Evolutionary conservation across 148 eudicot species (phyloP), one percentile per base, ranked within the genome.

Genomic region (Amaranthus palmeri): DNA sequence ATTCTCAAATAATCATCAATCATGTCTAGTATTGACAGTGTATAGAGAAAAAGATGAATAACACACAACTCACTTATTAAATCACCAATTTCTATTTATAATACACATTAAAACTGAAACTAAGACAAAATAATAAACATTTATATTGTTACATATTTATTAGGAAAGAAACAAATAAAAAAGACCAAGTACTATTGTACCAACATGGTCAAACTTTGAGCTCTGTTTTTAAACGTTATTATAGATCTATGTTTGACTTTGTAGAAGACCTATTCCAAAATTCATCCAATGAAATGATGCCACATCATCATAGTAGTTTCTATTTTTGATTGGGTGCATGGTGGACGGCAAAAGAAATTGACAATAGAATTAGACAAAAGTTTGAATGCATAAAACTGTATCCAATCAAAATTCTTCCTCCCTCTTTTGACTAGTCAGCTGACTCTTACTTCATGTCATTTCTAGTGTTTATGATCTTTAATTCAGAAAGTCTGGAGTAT

Each of bases 151-250:
- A 25, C 2, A 25, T 25, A 0, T 0, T 1, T 25, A 25, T 25
- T 25, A 8, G 13, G 10, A 65, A 73, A 59, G 17, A 43, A 68
- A 59, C 44, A 57, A 68, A 18, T 45, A 25, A 25, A 25, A 25
- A 25, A 36, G 59, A 61, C 61, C 58, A 53, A 68, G 55, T 46
- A 65, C 15, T 25, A 25, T 25, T 25, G 36, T 25, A 67, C 36
- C 15, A 48, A 69, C 6, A 75, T 56, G 66, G 79, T 77, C 71
- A 77, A 76, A 76, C 8, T 50, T 54, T 55, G 18, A 40, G 44
- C 60, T 25, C 36, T 40, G 44, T 61, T 5, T 18, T 70, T 36
- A 25, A 25, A 0, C 36, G 36, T 25, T 25, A 25, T 25, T 67
- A 25, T 25, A 25, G 66, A 70, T 56, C 25, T 63, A 64, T 41